Conservation (phyloP, 106 monocot genomes). For the Chionographis japonica region DNA sequence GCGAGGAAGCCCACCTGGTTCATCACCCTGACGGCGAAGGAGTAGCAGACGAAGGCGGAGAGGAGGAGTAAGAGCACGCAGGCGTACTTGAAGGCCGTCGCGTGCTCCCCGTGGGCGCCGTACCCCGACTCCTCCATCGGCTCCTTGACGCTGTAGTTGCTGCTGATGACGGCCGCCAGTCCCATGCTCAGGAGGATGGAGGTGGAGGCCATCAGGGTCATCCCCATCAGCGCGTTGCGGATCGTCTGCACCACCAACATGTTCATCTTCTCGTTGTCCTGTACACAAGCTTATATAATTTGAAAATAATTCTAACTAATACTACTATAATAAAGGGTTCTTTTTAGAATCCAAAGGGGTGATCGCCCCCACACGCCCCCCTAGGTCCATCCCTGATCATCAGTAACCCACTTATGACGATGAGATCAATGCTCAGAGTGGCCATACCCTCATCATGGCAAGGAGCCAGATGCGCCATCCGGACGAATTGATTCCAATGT, state of each 20-base stretch:
- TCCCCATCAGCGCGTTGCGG: slow-evolving; percentile 73
- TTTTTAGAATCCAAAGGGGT: too few species aligned
- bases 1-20: slow-evolving; percentile 70
- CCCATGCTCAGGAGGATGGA: slow-evolving; percentile 71
- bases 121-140: slow-evolving; percentile 44
- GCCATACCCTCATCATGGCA: slow-evolving; percentile 5
- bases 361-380: too few species aligned
- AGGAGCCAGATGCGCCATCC: slow-evolving; percentile 4
- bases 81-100: slow-evolving; percentile 66
- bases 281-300: too few species aligned
- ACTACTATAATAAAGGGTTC: too few species aligned
- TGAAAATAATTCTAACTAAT: too few species aligned
- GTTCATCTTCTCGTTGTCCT: slow-evolving; percentile 85
- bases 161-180: slow-evolving; percentile 72
- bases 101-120: slow-evolving; percentile 72
- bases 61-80: slow-evolving; percentile 58
- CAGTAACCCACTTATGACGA: too few species aligned
- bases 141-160: slow-evolving; percentile 80
- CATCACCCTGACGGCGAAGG: slow-evolving; percentile 72
- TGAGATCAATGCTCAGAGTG: too few species aligned
- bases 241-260: slow-evolving; percentile 74
- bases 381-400: too few species aligned
- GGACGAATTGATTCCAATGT: neutral
- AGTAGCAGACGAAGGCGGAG: slow-evolving; percentile 69
- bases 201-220: slow-evolving; percentile 76